Base-by-base conservation (phyloP, 106 monocot genomes). In the Apostasia shenzhenica region DNA sequence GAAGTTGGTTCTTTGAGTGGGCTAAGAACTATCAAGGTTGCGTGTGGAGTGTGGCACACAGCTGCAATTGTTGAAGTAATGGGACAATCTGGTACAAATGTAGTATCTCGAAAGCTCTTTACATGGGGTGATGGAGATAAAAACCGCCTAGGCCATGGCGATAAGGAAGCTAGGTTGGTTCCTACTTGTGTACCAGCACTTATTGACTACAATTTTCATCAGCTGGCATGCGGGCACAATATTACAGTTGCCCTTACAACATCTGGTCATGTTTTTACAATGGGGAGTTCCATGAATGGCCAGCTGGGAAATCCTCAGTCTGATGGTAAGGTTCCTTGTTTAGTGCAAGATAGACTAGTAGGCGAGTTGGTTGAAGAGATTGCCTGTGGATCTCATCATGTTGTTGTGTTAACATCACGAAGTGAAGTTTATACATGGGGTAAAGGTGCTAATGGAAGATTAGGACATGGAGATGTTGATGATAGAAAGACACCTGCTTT, bases 51-150 rank as follows among this genome's bases (percentile, higher is more conserved):
- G 9, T 83, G 83, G 80, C 86, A 87, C 69, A 83, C 80, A 41
- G 80, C 86, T 55, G 83, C 83, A 10, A 80, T 87, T 71, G 83
- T 83, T 41, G 86, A 87, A 63, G 82, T 82, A 37, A 71, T 72
- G 57, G 80, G 80, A 40, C 79, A 87, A 14, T 13, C 52, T 12
- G 71, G 57, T 39, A 42, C 41, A 10, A 81, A 72, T 67, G 53
- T 67, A 40, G 14, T 78, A 7, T 89, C 79, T 11, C 71, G 77
- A 52, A 89, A 82, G 60, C 62, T 89, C 42, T 89, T 89, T 66
- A 89, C 89, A 10, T 89, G 89, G 88, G 89, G 89, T 41, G 89
- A 89, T 77, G 89, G 89, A 51, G 89, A 89, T 69, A 85, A 85
- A 54, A 55, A 82, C 42, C 76, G 82, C 38, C 54, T 89, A 4